Percentiles rank a stretch among this genome's conserved stretches.
phyloP scores from a whole-genome alignment of 2,329 filamentous ascomycete genomes.

The Stachybotrys elegans region DNA sequence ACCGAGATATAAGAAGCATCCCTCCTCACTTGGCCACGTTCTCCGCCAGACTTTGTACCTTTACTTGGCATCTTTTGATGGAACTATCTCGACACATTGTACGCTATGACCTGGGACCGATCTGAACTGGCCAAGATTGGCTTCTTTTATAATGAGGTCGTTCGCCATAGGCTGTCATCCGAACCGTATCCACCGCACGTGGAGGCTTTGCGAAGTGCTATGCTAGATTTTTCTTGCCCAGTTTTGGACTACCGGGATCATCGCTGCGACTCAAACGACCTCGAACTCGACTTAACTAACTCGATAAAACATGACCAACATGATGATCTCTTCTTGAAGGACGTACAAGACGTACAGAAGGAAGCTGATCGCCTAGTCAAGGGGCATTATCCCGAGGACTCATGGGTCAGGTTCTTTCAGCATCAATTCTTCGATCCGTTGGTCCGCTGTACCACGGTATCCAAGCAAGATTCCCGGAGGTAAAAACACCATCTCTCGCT shows the following conservation, averaged over 20 bases:
- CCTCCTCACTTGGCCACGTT: neutral
- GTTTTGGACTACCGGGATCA: neutral
- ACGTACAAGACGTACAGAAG: neutral
- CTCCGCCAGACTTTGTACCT: too few relatives aligned
- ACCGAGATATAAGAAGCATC: neutral
- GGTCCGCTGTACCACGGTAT: neutral
- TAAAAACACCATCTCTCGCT: neutral
- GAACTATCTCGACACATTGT: neutral
- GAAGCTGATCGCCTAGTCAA: neutral
- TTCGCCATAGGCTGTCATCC: neutral
- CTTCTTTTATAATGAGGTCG: slow-evolving; percentile 9
- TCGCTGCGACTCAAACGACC: neutral
- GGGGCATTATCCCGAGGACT: slow-evolving; percentile 3
- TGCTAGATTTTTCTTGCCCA: slow-evolving; percentile 9
- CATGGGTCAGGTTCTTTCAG: slow-evolving; percentile 4
- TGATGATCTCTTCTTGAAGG: neutral
- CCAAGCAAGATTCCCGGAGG: neutral
- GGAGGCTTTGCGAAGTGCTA: slow-evolving; percentile 3
- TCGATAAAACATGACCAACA: neutral
- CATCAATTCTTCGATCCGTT: slow-evolving; percentile 6
- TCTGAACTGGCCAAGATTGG: slow-evolving; percentile 1
- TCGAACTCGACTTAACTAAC: neutral
- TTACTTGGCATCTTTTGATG: too few relatives aligned
- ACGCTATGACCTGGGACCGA: slow-evolving; percentile 8
- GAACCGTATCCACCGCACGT: slow-evolving; percentile 6